A percentile compares a stretch with the other conserved stretches of the same genome.
Conservation (phyloP, 1,284 basidiomycete genomes). For the Ustilago tritici region DNA sequence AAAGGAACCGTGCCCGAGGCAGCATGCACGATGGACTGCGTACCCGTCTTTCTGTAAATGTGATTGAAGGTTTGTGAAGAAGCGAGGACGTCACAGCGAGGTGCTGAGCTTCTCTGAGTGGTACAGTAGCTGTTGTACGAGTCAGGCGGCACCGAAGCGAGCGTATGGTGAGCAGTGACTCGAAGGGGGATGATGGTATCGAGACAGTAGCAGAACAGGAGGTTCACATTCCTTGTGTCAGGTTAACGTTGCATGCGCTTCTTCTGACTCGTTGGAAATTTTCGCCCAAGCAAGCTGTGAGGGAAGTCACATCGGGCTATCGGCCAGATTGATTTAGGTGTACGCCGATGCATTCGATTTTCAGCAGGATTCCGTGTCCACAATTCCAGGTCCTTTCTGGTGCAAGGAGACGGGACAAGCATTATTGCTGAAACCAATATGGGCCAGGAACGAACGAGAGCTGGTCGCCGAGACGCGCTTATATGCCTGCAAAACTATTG, state of each 20-base stretch:
- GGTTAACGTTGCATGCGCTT: slow-evolving; percentile 7
- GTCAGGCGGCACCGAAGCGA: slow-evolving; percentile 2
- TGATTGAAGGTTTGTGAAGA: not conserved
- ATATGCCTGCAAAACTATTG: not conserved
- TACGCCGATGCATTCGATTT: not conserved
- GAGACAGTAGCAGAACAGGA: not conserved
- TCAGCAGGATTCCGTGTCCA: not conserved
- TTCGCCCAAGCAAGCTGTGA: not conserved
- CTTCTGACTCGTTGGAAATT: slow-evolving; percentile 20
- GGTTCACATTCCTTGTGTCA: not conserved
- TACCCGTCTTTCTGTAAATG: slow-evolving; percentile 12
- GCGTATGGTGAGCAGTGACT: slow-evolving; percentile 9
- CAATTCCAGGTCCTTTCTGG: not conserved
- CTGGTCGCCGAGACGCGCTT: not conserved
- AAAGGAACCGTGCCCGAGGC: slow-evolving; percentile 18
- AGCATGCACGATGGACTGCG: slow-evolving; percentile 38
- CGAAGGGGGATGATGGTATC: slow-evolving; percentile 4
- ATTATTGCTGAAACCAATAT: slow-evolving; percentile 1
- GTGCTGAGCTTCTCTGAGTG: slow-evolving; percentile 4
- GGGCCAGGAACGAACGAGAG: slow-evolving; percentile 6
- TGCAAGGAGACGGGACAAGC: not conserved
- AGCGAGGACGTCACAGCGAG: not conserved
- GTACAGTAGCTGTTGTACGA: slow-evolving; percentile 2
- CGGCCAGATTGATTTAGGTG: not conserved
- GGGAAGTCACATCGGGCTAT: not conserved